Conservation (phyloP, 1,284 basidiomycete species). For the Sparassis latifolia region DNA sequence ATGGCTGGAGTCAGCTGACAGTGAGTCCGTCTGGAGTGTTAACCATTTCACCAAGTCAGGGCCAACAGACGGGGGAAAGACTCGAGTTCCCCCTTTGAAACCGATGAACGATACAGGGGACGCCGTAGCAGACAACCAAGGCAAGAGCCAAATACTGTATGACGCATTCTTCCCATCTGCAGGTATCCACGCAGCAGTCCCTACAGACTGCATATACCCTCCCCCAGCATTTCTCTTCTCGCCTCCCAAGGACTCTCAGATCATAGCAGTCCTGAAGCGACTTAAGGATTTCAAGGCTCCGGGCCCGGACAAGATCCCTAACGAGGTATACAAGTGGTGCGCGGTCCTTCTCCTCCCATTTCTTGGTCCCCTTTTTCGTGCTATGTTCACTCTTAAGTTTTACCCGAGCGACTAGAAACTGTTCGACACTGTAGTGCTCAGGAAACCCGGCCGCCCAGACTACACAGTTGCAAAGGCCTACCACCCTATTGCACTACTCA, state of each 20-base stretch:
- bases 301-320: constrained; percentile 29
- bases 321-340: constrained; percentile 26
- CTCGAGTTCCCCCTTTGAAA: constrained; percentile 26
- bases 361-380: constrained; percentile 24
- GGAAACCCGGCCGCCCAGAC: constrained; percentile 32
- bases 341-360: constrained; percentile 19
- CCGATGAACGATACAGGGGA: constrained; percentile 1
- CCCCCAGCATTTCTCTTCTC: constrained; percentile 18
- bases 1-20: constrained; percentile 25
- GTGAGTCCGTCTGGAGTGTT: constrained; percentile 26
- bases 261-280: constrained; percentile 10
- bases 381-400: constrained; percentile 17
- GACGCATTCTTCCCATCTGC: constrained; percentile 27
- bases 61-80: constrained; percentile 23
- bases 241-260: constrained; percentile 14
- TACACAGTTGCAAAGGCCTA: constrained; percentile 31
- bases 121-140: constrained; percentile 14
- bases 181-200: not conserved
- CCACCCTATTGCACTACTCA: constrained; percentile 33
- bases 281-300: constrained; percentile 29
- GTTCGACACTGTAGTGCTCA: constrained; percentile 28
- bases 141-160: constrained; percentile 23
- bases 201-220: constrained; percentile 12
- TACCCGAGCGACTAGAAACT: constrained; percentile 29
- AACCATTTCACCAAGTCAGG: constrained; percentile 23